Evolutionary conservation across 1,284 basidiomycete species (phyloP).

Genomic region (Trametes hirsuta): DNA sequence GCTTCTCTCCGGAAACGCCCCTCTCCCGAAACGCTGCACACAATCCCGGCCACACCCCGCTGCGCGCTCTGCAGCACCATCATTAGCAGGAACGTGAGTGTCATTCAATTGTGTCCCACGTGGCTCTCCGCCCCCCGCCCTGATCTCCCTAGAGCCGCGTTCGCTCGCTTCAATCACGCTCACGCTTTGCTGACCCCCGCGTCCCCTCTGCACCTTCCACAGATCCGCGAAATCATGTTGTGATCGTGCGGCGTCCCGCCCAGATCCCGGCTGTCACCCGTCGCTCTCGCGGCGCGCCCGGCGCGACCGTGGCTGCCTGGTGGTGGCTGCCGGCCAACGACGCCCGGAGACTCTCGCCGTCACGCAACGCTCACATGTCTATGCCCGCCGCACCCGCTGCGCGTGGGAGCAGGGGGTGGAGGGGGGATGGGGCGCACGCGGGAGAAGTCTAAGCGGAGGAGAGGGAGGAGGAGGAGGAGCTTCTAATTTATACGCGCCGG

Average conservation of each 20-base stretch:
- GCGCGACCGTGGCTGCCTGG: too few species aligned
- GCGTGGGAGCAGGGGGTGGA: neutral
- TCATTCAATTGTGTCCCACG: conserved; percentile 11
- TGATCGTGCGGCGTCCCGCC: conserved; percentile 29
- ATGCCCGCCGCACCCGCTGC: too few species aligned
- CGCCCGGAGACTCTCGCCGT: too few species aligned
- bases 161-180: neutral
- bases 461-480: neutral
- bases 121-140: neutral
- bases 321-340: too few species aligned
- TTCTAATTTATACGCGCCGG: conserved; percentile 4
- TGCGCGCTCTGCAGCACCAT: conserved; percentile 48
- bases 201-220: neutral
- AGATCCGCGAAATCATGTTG: conserved; percentile 61
- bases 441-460: neutral
- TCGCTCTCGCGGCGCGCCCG: neutral
- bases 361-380: too few species aligned
- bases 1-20: neutral
- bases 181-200: neutral
- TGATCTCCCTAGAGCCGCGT: neutral
- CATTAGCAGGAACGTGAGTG: conserved; percentile 71
- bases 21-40: neutral
- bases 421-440: neutral
- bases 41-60: neutral
- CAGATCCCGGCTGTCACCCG: neutral